Conservation (phyloP, 306 rosid species). For the Sindora glabra region DNA sequence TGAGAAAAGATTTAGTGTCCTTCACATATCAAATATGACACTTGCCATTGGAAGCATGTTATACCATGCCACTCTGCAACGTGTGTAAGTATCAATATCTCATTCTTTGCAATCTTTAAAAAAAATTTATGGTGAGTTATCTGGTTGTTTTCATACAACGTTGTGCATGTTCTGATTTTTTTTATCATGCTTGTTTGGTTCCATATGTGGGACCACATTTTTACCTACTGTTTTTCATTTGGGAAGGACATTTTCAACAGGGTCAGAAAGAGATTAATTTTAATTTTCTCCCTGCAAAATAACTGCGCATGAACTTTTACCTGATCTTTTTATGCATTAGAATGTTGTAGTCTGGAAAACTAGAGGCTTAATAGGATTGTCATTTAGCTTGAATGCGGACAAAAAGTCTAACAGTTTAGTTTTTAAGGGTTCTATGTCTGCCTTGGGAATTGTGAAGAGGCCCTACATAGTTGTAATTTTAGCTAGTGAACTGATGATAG, state of each 20-base stretch:
- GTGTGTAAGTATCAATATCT: constrained; percentile 46
- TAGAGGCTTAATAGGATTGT: not conserved
- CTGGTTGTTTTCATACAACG: not conserved
- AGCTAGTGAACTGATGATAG: not conserved
- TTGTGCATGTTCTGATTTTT: not conserved
- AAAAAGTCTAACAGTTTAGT: not conserved
- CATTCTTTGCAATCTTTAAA: not conserved
- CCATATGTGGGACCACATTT: not conserved
- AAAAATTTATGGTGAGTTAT: not conserved
- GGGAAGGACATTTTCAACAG: not conserved
- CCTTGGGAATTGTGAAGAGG: not conserved
- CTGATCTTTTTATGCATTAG: not conserved
- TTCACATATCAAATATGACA: constrained; percentile 78
- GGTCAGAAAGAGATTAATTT: not conserved
- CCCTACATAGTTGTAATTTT: not conserved
- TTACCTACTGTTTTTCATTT: not conserved
- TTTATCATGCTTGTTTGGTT: not conserved
- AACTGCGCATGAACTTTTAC: too few relatives aligned
- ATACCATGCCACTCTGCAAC: constrained; percentile 87
- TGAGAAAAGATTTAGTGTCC: constrained; percentile 91
- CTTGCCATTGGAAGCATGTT: constrained; percentile 88
- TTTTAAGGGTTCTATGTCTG: not conserved
- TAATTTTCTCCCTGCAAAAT: not conserved
- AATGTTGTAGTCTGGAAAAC: not conserved
- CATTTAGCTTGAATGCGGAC: not conserved